These are phyloP conservation scores for Stemphylium vesicarium DNA, from an alignment of 2,329 filamentous ascomycete species.

Conservation along the genomic window DNA sequence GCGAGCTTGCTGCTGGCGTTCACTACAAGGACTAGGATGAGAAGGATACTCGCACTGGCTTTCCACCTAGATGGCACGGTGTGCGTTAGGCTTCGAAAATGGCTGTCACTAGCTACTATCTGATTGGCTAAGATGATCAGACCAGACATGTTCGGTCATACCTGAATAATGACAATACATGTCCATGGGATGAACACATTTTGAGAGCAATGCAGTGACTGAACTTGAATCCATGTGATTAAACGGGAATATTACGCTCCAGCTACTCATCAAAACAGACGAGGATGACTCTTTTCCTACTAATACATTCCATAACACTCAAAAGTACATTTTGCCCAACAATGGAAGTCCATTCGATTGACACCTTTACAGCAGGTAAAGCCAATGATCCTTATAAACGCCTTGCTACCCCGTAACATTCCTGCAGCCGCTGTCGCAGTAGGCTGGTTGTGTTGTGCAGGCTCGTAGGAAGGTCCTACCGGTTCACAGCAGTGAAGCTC, in stretches of 20 bases:
- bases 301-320: conserved; percentile 5
- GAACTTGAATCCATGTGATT: background rate
- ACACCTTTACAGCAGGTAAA: background rate
- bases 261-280: background rate
- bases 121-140: no score
- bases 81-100: background rate
- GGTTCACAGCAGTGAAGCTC: conserved; percentile 48
- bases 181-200: background rate
- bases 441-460: background rate
- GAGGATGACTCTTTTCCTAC: background rate
- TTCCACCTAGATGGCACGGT: background rate
- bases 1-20: conserved; percentile 36
- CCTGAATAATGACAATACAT: no score
- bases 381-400: conserved; percentile 3
- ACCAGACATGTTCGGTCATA: no score
- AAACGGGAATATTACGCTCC: background rate
- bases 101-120: background rate
- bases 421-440: background rate
- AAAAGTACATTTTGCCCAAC: background rate
- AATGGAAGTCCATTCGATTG: background rate
- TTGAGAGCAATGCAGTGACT: background rate
- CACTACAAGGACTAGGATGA: conserved; percentile 35
- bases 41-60: background rate
- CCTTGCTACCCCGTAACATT: conserved; percentile 10
- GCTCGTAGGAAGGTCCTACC: conserved; percentile 27